A percentile compares a stretch with the other conserved stretches of the same genome.
Evolutionary conservation across 345 rosid species (phyloP).

Genomic region (Schrenkiella parvula): DNA sequence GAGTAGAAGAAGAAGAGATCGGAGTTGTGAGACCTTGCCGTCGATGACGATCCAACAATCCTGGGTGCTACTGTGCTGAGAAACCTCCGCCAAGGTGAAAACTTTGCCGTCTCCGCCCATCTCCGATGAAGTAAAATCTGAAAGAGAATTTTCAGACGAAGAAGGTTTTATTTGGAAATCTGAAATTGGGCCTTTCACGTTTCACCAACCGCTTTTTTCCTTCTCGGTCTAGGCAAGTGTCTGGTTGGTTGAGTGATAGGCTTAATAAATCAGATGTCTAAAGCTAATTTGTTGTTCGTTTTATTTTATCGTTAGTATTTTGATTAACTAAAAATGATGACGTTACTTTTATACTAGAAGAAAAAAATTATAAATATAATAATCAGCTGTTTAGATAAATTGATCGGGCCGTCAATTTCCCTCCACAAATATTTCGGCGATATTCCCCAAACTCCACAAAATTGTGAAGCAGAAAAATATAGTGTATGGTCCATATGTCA

Average conservation of each 20-base stretch:
- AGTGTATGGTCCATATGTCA: slow-evolving; percentile 25
- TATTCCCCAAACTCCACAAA: no score
- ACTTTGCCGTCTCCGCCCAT: slow-evolving; percentile 64
- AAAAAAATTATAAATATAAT: no score
- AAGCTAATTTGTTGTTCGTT: no score
- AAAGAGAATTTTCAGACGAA: neutral
- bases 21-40: slow-evolving; percentile 54
- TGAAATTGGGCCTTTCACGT: neutral
- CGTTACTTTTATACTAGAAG: no score
- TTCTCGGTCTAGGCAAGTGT: no score
- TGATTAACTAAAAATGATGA: no score
- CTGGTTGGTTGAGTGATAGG: neutral
- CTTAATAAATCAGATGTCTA: neutral
- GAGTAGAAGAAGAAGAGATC: neutral
- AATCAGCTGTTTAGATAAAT: no score
- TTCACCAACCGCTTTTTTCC: neutral
- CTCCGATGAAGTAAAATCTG: neutral
- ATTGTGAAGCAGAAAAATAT: neutral
- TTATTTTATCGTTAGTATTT: no score
- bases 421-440: neutral
- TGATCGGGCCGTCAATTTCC: neutral
- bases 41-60: slow-evolving; percentile 92
- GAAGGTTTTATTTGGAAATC: neutral
- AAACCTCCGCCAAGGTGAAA: slow-evolving; percentile 66
- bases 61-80: slow-evolving; percentile 55